A percentile compares a stretch with the other conserved stretches of the same genome.
Evolutionary conservation across 129 eudicot genomes (phyloP).

Genomic region (Centaurea solstitialis): DNA sequence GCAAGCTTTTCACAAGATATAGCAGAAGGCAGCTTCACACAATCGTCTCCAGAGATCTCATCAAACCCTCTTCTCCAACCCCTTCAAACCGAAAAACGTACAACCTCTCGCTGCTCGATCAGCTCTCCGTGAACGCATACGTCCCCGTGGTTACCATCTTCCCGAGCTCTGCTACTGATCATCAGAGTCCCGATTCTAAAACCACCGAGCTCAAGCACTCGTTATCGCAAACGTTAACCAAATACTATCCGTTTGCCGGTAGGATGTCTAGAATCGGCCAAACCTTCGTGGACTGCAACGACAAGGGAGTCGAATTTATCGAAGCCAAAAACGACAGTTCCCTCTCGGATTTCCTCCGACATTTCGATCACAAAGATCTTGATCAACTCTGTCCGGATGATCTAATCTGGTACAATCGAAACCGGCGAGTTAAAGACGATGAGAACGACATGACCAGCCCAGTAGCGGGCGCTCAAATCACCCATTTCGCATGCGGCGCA

Average conservation of each 20-base stretch:
- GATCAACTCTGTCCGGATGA: conserved; percentile 15
- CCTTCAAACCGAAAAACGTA: conserved; percentile 12
- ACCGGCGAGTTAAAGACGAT: neutral
- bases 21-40: neutral
- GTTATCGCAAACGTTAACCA: conserved; percentile 22
- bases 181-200: neutral
- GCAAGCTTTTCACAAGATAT: neutral
- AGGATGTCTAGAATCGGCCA: neutral
- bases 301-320: conserved; percentile 21
- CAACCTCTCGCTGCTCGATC: conserved; percentile 15
- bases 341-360: conserved; percentile 12
- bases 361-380: conserved; percentile 19
- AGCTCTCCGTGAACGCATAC: neutral
- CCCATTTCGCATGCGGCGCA: conserved; percentile 16
- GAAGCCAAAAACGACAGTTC: conserved; percentile 13
- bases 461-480: neutral
- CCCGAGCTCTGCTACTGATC: neutral
- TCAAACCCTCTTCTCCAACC: conserved; percentile 28
- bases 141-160: conserved; percentile 20
- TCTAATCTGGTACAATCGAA: conserved; percentile 8
- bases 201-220: conserved; percentile 7
- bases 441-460: neutral
- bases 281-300: conserved; percentile 28
- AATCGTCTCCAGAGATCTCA: neutral
- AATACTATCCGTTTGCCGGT: conserved; percentile 32